Evolutionary conservation across 257 asterid genomes (phyloP).

Genomic region (Solanum pimpinellifolium): DNA sequence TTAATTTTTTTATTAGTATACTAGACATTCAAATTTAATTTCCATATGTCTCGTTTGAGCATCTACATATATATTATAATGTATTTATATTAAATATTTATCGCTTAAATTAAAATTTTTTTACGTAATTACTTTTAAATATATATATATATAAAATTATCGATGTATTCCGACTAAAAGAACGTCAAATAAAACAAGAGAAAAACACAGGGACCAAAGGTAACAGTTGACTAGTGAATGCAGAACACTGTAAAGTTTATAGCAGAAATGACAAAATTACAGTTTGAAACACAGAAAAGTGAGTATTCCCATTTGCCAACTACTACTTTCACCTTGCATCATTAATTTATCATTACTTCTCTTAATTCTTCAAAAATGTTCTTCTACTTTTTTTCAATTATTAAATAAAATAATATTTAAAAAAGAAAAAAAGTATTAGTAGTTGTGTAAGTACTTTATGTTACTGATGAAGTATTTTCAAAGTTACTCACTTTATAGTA

Average conservation of each 20-base stretch:
- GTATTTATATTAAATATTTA: neutral
- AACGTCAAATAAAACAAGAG: neutral
- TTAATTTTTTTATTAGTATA: neutral
- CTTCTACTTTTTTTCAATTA: neutral
- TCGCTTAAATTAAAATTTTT: neutral
- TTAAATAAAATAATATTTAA: neutral
- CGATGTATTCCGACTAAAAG: neutral
- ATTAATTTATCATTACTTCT: constrained; percentile 6
- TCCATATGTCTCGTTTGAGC: no score
- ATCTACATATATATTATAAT: no score
- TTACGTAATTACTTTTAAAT: neutral
- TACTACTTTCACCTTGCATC: neutral
- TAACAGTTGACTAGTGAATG: constrained; percentile 2
- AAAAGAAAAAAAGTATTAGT: neutral
- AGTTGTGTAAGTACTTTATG: neutral
- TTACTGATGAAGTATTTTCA: constrained; percentile 2
- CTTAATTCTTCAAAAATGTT: neutral
- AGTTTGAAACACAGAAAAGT: neutral
- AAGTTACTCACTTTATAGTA: neutral
- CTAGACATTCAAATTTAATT: no score
- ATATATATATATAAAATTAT: neutral
- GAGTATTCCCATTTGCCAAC: neutral
- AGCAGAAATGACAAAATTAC: constrained; percentile 1
- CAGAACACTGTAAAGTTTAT: neutral
- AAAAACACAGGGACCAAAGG: neutral